A percentile compares a stretch with the other conserved stretches of the same genome.
Conservation (phyloP, 1,284 basidiomycete genomes). For the Leccinum fallax region DNA sequence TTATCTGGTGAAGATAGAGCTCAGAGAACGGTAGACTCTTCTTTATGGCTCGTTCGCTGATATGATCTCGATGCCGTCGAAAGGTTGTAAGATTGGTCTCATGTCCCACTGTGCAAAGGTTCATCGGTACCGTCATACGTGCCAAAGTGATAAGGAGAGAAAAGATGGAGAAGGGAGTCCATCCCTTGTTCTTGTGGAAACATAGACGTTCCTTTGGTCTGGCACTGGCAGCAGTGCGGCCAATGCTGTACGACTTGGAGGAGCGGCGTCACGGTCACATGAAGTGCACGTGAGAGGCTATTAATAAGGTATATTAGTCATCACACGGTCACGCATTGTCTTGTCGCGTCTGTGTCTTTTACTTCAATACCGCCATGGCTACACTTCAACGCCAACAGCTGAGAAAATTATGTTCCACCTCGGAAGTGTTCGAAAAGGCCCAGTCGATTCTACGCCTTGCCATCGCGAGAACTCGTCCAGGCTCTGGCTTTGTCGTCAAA, state of each 20-base stretch:
- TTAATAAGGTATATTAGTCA: background rate
- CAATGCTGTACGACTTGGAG: background rate
- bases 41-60: background rate
- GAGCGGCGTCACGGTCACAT: too few relatives aligned
- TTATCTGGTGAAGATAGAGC: background rate
- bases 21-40: background rate
- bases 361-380: background rate
- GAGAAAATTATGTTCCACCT: background rate
- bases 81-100: background rate
- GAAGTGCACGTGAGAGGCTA: too few relatives aligned
- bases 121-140: background rate
- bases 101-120: background rate
- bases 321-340: background rate
- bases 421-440: background rate
- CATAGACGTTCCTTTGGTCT: too few relatives aligned
- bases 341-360: too few relatives aligned
- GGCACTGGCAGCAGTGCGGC: background rate
- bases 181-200: too few relatives aligned
- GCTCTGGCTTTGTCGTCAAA: constrained; percentile 31
- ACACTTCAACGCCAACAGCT: background rate
- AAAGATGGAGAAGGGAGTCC: too few relatives aligned
- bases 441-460: constrained; percentile 24
- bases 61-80: background rate
- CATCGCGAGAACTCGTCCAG: constrained; percentile 27
- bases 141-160: too few relatives aligned